Evolutionary conservation across 371 early-diverging fungal genomes (phyloP), one percentile per base, ranked within the genome.

Genomic region (Mortierella sp.): DNA sequence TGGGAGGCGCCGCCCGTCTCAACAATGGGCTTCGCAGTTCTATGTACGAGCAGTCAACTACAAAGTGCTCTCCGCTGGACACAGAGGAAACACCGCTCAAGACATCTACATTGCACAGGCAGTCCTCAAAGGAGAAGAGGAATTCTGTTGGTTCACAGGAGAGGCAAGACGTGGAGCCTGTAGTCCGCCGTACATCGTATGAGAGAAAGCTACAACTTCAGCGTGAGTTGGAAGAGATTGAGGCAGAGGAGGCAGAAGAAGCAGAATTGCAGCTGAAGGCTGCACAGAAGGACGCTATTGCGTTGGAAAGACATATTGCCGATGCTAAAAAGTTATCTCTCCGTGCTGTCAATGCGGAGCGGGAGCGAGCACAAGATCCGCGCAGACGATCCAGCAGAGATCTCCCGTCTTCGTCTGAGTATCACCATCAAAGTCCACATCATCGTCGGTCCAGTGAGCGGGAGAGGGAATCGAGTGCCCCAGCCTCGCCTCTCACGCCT

Each of bases 171-270:
- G 14, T 50, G 8, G 56, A 56, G 17, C 56, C 51, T 26, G 61
- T 65, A 19, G 26, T 50, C 21, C 56, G 72, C 12, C 62, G 63
- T 9, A 26, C 56, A 37, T 72, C 72, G 12, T 31, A 47, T 32
- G 70, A 64, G 23, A 60, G 72, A 28, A 72, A 65, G 47, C 56
- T 56, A 19, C 60, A 66, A 19, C 43, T 72, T 11, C 73, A 72
- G n/a, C 50, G 48, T 6, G 64, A 62, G 32, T 31, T 63, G 26
- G 63, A 59, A 50, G 51, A 53, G 56, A 67, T 62, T 17, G 68
- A 67, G 34, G 72, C 56, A 9, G 49, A 47, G 37, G 57, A 56
- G n/a, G n/a, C n/a, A 19, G 69, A 55, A 9, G 60, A 54, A 39
- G 63, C 32, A 42, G 60, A n/a, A n/a, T n/a, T n/a, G n/a, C n/a